Conservation (phyloP, 2,329 filamentous ascomycete genomes). For the Xylariaceae sp. region DNA sequence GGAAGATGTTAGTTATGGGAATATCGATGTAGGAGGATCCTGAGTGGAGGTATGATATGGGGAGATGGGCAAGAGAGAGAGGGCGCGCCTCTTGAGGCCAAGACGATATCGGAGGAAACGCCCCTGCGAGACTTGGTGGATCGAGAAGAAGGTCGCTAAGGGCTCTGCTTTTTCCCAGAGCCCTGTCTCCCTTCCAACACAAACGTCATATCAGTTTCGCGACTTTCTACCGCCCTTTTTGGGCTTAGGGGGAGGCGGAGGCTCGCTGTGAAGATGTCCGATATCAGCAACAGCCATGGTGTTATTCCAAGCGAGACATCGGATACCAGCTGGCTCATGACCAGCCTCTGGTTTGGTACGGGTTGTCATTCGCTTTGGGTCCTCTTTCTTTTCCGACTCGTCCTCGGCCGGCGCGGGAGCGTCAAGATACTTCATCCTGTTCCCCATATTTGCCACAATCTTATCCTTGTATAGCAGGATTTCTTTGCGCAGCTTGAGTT, state of each 20-base stretch:
- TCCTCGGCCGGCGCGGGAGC: conserved; percentile 27
- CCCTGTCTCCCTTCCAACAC: too few relatives aligned
- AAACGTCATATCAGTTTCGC: too few relatives aligned
- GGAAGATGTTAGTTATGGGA: too few relatives aligned
- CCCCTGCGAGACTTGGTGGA: too few relatives aligned
- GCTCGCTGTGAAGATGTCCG: conserved; percentile 50
- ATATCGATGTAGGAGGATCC: too few relatives aligned
- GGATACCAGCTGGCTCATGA: conserved; percentile 36
- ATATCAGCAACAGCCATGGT: conserved; percentile 49
- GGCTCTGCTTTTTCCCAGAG: too few relatives aligned
- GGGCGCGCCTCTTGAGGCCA: too few relatives aligned
- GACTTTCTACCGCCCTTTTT: conserved; percentile 46
- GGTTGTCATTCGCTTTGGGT: conserved; percentile 37
- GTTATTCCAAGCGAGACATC: conserved; percentile 49
- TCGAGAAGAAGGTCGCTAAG: too few relatives aligned
- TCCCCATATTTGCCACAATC: conserved; percentile 73
- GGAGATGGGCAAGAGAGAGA: too few relatives aligned
- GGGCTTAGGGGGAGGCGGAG: conserved; percentile 42
- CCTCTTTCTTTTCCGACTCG: conserved; percentile 26
- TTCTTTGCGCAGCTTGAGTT: conserved; percentile 82
- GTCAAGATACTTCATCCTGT: conserved; percentile 65
- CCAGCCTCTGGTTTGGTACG: conserved; percentile 39
- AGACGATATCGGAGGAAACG: too few relatives aligned
- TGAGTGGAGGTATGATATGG: too few relatives aligned
- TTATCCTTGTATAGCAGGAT: conserved; percentile 66